Percentiles rank a stretch among this genome's conserved stretches.
Conservation (phyloP, 2,329 filamentous ascomycete genomes). For the Cephalotrichum gorgonifer region DNA sequence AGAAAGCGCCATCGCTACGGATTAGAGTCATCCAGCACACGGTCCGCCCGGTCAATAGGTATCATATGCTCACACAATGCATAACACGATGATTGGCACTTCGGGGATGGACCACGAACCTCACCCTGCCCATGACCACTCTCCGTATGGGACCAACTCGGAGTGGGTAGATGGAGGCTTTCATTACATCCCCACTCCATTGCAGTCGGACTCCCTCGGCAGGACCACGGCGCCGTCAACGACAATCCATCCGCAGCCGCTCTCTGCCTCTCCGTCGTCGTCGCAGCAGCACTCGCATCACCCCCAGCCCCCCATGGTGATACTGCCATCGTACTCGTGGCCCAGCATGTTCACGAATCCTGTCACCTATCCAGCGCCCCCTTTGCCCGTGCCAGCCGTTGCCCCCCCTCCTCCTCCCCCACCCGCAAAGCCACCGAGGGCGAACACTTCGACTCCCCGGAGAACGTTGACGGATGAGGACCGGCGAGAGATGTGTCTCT, state of each 20-base stretch:
- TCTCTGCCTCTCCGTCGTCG: slow-evolving; percentile 16
- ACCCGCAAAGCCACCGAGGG: not conserved
- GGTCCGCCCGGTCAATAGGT: not conserved
- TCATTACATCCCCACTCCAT: slow-evolving; percentile 43
- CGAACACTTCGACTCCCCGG: slow-evolving; percentile 47
- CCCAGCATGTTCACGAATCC: slow-evolving; percentile 74
- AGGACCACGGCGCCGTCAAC: slow-evolving; percentile 51
- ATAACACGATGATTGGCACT: slow-evolving; percentile 33
- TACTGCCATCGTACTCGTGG: slow-evolving; percentile 63
- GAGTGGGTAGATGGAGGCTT: slow-evolving; percentile 46
- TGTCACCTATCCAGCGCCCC: slow-evolving; percentile 49
- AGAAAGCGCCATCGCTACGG: not conserved
- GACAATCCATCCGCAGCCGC: slow-evolving; percentile 34
- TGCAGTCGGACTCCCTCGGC: slow-evolving; percentile 38
- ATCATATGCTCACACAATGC: slow-evolving; percentile 23
- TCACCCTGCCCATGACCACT: slow-evolving; percentile 31
- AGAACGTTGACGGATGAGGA: slow-evolving; percentile 89
- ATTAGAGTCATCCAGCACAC: not conserved
- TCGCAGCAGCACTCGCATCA: slow-evolving; percentile 32
- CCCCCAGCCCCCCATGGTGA: slow-evolving; percentile 53
- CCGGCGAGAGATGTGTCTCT: slow-evolving; percentile 85
- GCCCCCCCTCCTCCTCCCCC: not conserved
- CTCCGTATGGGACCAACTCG: slow-evolving; percentile 28
- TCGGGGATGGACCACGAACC: slow-evolving; percentile 35
- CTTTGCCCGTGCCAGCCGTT: slow-evolving; percentile 40